Conservation (phyloP, 1,284 basidiomycete genomes). For the Mycosarcoma mackinlayi region DNA sequence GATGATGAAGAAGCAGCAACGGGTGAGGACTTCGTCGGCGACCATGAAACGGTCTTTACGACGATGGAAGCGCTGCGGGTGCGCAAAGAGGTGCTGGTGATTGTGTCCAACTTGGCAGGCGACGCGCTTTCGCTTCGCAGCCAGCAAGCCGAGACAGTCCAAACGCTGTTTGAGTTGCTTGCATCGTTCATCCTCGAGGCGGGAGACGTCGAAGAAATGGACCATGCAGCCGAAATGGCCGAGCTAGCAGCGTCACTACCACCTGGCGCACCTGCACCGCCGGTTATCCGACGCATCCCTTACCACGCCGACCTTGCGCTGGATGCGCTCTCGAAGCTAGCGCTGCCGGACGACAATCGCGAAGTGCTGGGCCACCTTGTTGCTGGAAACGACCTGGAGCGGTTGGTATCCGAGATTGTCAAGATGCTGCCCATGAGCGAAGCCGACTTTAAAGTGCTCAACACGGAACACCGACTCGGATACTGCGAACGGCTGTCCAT, state of each 20-base stretch:
- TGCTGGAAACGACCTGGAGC: conserved; percentile 74
- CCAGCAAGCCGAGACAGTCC: conserved; percentile 70
- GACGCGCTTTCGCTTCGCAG: conserved; percentile 70
- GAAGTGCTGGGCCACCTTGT: conserved; percentile 77
- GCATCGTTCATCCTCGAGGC: conserved; percentile 81
- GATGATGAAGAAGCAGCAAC: conserved; percentile 1
- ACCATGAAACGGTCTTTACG: conserved; percentile 51
- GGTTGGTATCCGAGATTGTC: conserved; percentile 78
- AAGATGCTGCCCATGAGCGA: conserved; percentile 83
- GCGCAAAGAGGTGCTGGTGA: conserved; percentile 81
- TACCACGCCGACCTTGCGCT: conserved; percentile 80
- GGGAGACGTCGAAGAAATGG: conserved; percentile 75
- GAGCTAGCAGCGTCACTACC: conserved; percentile 32
- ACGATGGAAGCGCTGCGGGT: conserved; percentile 73
- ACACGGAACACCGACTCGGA: conserved; percentile 76
- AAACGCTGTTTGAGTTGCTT: conserved; percentile 76
- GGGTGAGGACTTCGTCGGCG: neutral
- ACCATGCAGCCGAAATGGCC: conserved; percentile 70
- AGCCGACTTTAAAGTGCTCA: conserved; percentile 79
- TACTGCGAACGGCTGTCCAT: conserved; percentile 83
- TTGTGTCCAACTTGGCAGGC: conserved; percentile 77
- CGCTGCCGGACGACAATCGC: conserved; percentile 82
- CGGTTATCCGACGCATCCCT: conserved; percentile 68
- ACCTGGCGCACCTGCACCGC: conserved; percentile 21
- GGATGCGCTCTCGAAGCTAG: conserved; percentile 82